These are phyloP conservation scores for Vicia sativa DNA, from an alignment of 306 rosid genomes.

Conservation along the genomic window DNA sequence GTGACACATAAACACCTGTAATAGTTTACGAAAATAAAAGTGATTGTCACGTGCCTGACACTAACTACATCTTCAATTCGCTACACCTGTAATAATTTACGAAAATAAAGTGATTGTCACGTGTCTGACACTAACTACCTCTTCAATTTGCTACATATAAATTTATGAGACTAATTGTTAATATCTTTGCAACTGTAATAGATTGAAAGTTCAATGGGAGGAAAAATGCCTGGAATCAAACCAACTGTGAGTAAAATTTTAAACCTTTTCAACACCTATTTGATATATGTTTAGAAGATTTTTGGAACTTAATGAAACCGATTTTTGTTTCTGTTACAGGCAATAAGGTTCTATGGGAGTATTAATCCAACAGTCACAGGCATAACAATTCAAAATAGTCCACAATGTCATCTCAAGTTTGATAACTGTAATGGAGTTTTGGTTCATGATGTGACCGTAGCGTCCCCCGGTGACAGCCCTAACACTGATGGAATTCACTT, in stretches of 20 bases:
- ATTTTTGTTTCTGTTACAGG: constrained; percentile 53
- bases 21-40: neutral
- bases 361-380: constrained; percentile 81
- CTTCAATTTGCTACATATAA: neutral
- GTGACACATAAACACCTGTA: neutral
- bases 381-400: constrained; percentile 86
- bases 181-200: constrained; percentile 40
- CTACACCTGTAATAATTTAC: neutral
- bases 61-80: no score
- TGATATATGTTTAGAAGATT: constrained; percentile 18
- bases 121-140: neutral
- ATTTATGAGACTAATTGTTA: constrained; percentile 35
- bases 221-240: constrained; percentile 76
- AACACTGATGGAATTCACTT: constrained; percentile 98
- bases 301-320: constrained; percentile 41
- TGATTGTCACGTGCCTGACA: neutral
- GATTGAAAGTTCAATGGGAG: constrained; percentile 65
- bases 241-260: constrained; percentile 81
- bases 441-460: constrained; percentile 70
- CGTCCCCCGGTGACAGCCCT: constrained; percentile 88
- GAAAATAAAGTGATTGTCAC: neutral
- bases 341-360: constrained; percentile 89
- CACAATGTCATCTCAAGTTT: constrained; percentile 94
- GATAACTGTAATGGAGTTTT: constrained; percentile 84
- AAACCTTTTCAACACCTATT: neutral